Conservation (phyloP, 78 protist species). For the Planoprotostelium fungivorum region DNA sequence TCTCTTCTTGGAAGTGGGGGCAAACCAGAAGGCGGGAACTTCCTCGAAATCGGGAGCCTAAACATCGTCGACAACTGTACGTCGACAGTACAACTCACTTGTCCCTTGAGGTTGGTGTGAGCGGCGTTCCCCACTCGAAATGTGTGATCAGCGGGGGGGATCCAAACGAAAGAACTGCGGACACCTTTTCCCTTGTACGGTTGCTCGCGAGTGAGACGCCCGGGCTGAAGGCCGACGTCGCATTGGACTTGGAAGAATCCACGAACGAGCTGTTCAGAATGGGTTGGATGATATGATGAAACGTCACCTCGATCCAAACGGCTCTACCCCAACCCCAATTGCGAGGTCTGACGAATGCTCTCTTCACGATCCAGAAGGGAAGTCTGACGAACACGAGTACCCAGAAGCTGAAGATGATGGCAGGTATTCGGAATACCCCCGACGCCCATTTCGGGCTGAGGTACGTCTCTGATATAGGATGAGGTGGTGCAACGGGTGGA, state of each 20-base stretch:
- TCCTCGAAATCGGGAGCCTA: background rate
- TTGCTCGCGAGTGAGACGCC: background rate
- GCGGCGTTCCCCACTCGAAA: background rate
- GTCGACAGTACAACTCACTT: no score
- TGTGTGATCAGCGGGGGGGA: background rate
- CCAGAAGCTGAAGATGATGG: background rate
- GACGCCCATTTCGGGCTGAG: background rate
- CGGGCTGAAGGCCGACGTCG: background rate
- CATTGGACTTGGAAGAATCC: background rate
- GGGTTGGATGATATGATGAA: background rate
- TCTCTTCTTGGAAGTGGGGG: background rate
- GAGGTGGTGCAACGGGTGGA: background rate
- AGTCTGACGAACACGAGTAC: background rate
- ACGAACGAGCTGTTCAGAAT: background rate
- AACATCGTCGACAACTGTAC: background rate
- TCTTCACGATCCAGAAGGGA: background rate
- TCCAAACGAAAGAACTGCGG: background rate
- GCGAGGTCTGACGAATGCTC: background rate
- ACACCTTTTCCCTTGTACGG: background rate
- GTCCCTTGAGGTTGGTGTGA: background rate
- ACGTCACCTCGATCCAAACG: background rate
- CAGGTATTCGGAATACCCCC: background rate
- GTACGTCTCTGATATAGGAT: background rate
- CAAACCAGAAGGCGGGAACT: background rate
- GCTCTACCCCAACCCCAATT: background rate